Percentiles rank a stretch among this genome's conserved stretches.
phyloP scores from a whole-genome alignment of 805 yeast species.

The Debaryomyces castellii region DNA sequence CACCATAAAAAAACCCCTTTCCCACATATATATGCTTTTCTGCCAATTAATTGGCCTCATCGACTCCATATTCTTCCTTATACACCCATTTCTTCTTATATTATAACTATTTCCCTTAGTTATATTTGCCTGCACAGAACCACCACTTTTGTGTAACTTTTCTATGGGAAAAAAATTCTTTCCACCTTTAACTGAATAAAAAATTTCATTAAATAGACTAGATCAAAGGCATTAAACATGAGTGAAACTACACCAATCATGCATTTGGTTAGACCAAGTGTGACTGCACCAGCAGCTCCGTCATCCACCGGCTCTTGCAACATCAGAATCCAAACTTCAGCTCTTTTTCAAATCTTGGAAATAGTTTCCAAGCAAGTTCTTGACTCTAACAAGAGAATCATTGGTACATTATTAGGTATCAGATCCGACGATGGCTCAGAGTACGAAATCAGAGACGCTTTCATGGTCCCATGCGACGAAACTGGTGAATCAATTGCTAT shows the following conservation, averaged over 20 bases:
- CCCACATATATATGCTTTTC: no score
- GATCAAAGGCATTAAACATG: slow-evolving; percentile 14
- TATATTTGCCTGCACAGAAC: no score
- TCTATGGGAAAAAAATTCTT: background rate
- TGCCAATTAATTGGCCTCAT: no score
- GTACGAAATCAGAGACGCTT: slow-evolving; percentile 71
- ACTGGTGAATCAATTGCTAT: slow-evolving; percentile 73
- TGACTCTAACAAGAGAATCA: slow-evolving; percentile 51
- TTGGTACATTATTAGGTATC: slow-evolving; percentile 79
- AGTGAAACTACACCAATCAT: slow-evolving; percentile 27
- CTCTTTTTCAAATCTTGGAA: slow-evolving; percentile 74
- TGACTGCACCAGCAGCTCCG: slow-evolving; percentile 45
- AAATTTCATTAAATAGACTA: background rate
- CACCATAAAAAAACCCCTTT: no score
- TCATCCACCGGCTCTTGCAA: slow-evolving; percentile 49
- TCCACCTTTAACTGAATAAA: slow-evolving; percentile 1
- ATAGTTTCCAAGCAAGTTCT: slow-evolving; percentile 55
- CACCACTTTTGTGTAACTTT: slow-evolving; percentile 3
- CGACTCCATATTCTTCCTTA: no score
- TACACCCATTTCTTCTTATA: no score
- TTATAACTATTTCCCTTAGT: no score
- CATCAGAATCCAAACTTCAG: slow-evolving; percentile 64
- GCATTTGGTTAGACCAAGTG: slow-evolving; percentile 58
- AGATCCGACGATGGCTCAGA: slow-evolving; percentile 82
- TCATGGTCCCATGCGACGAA: slow-evolving; percentile 77